Evolutionary conservation across 805 yeast species (phyloP), one percentile per base, ranked within the genome.

Genomic region (Saccharomycopsis amapae): DNA sequence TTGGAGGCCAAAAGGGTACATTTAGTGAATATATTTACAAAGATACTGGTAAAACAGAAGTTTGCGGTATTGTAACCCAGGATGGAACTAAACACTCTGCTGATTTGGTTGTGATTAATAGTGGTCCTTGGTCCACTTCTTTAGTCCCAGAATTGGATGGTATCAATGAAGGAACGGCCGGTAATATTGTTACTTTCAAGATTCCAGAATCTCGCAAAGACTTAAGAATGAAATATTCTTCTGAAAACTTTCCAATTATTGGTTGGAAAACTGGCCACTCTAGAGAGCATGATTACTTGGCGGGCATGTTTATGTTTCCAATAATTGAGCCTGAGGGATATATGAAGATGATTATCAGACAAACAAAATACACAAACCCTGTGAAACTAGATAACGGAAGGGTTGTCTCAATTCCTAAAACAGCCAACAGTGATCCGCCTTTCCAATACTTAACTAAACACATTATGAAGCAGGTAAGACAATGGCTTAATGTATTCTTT

Each of bases 51-150:
- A 50, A 52, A 28, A 53, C 50, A 37, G 42, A 42, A 10, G 30
- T 19, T 36, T 32, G 51, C 30, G 62, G 64, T 18, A 51, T 58
- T 10, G 48, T 42, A 38, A 62, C 65, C 2, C 44, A 53, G 42
- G 64, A 61, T 47, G 64, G 60, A 1, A 48, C 45, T 4, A 19
- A n/a, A 0, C 63, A 62, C 42, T 33, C 20, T 31, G 55, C 63
- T 9, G 60, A 56, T 19, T 44, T 62, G 24, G 56, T 54, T 2
- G 58, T 62, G n/a, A 48, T 59, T n/a, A 51, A 49, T 33, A 53
- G 58, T 43, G 66, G 66, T 6, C 60, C 65, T 12, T 62, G 65
- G 65, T 50, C 63, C 2, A 55, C 59, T 5, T 40, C 48, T 9
- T 45, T 62, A 4, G 56, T 62, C 31, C 67, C 68, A 13, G 64